Evolutionary conservation across 2,329 filamentous ascomycete genomes (phyloP).

Genomic region (Colletotrichum nymphaeae): DNA sequence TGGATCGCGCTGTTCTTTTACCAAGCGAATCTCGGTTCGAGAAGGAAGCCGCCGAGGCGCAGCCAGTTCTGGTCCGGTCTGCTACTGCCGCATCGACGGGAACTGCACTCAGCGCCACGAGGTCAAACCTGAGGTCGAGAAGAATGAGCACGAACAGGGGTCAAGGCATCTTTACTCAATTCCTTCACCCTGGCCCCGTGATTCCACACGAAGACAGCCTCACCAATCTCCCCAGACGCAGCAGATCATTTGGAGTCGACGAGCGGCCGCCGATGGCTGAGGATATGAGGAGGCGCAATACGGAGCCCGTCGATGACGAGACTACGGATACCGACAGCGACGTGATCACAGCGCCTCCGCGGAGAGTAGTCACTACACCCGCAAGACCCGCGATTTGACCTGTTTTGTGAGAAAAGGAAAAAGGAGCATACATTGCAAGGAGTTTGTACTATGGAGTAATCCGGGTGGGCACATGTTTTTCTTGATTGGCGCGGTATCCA

Average conservation of each 20-base stretch:
- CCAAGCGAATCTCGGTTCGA: slow-evolving; percentile 67
- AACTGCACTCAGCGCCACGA: slow-evolving; percentile 41
- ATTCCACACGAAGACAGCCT: slow-evolving; percentile 44
- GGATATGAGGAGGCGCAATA: slow-evolving; percentile 31
- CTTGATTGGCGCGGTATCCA: slow-evolving; percentile 5
- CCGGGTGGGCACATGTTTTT: neutral
- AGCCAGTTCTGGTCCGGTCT: slow-evolving; percentile 51
- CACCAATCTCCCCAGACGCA: slow-evolving; percentile 9
- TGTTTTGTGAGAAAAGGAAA: neutral
- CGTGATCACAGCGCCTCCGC: slow-evolving; percentile 4
- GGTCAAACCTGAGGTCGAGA: slow-evolving; percentile 36
- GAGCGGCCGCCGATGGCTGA: slow-evolving; percentile 5
- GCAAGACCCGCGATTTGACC: neutral
- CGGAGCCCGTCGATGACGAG: slow-evolving; percentile 32
- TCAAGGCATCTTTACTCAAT: slow-evolving; percentile 53
- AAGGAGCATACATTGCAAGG: neutral
- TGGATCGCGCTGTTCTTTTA: slow-evolving; percentile 70
- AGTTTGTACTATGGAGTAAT: slow-evolving; percentile 28
- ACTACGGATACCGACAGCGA: slow-evolving; percentile 21
- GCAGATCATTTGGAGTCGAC: slow-evolving; percentile 25
- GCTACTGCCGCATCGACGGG: slow-evolving; percentile 49
- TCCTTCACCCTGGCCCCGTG: slow-evolving; percentile 61
- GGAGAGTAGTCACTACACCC: slow-evolving; percentile 32
- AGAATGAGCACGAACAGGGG: slow-evolving; percentile 43
- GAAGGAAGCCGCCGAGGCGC: slow-evolving; percentile 62